Evolutionary conservation across 2,329 filamentous ascomycete species (phyloP).

Genomic region (Diaporthe longicolla): DNA sequence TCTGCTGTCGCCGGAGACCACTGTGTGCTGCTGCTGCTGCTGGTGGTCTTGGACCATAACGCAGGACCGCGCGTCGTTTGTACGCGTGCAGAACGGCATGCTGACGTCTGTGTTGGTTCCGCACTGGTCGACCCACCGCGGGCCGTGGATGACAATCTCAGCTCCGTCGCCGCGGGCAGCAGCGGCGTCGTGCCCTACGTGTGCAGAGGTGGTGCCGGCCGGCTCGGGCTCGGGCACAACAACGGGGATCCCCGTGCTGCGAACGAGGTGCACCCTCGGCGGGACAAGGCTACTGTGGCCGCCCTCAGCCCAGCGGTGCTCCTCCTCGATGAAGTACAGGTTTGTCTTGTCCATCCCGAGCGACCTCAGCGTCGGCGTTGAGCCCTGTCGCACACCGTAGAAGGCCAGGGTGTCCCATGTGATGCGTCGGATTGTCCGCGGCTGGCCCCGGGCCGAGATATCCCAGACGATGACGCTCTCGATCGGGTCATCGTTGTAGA

Average conservation of each 20-base stretch:
- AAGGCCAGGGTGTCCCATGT: conserved; percentile 65
- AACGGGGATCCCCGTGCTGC: conserved; percentile 68
- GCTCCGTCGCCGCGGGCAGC: neutral
- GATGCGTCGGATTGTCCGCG: conserved; percentile 64
- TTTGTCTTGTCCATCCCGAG: conserved; percentile 65
- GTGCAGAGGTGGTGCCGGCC: neutral
- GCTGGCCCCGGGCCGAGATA: conserved; percentile 65
- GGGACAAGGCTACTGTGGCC: conserved; percentile 57
- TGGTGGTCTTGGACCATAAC: neutral
- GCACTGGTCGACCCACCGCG: conserved; percentile 64
- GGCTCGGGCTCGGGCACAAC: conserved; percentile 43
- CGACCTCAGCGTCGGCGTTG: conserved; percentile 63
- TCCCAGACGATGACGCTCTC: conserved; percentile 74
- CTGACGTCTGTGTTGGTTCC: conserved; percentile 58
- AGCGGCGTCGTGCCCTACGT: neutral
- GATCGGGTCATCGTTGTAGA: conserved; percentile 65
- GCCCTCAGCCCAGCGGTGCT: conserved; percentile 64
- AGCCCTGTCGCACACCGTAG: conserved; percentile 66
- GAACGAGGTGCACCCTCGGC: conserved; percentile 61
- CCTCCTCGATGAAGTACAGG: conserved; percentile 70
- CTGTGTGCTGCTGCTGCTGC: conserved; percentile 10
- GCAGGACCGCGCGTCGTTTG: conserved; percentile 44
- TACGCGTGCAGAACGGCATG: conserved; percentile 61
- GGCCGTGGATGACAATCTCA: conserved; percentile 56
- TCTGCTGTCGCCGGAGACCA: neutral